These are phyloP conservation scores for Penicillium lividum DNA, from an alignment of 495 filamentous ascomycete genomes.

Conservation along the genomic window DNA sequence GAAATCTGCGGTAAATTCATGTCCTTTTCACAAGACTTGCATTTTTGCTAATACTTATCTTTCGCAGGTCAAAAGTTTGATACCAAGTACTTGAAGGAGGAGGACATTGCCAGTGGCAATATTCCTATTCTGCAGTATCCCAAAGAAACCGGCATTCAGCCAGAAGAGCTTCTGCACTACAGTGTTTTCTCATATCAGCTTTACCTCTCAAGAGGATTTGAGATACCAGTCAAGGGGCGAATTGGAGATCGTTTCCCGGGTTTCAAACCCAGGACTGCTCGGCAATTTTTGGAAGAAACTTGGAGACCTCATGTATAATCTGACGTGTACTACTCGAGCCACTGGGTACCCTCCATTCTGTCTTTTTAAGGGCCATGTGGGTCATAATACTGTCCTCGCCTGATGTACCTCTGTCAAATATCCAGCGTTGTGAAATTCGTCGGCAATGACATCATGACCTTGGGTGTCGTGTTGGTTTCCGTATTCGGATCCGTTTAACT, in stretches of 20 bases:
- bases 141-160: slow-evolving; percentile 12
- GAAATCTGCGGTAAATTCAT: slow-evolving; percentile 9
- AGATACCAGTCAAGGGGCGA: slow-evolving; percentile 7
- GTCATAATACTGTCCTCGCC: neutral
- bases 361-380: neutral
- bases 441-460: neutral
- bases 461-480: neutral
- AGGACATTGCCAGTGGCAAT: slow-evolving; percentile 8
- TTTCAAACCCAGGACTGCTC: slow-evolving; percentile 12
- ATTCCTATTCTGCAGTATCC: slow-evolving; percentile 6
- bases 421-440: neutral
- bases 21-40: neutral
- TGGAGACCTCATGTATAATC: slow-evolving; percentile 7
- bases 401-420: neutral
- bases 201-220: slow-evolving; percentile 9
- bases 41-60: neutral
- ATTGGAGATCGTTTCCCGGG: slow-evolving; percentile 11
- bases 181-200: slow-evolving; percentile 11
- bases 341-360: neutral
- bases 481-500: neutral
- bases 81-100: slow-evolving; percentile 7
- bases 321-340: neutral
- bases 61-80: slow-evolving; percentile 11
- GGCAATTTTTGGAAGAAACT: slow-evolving; percentile 7
- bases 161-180: slow-evolving; percentile 6